A percentile compares a stretch with the other conserved stretches of the same genome.
These are phyloP conservation scores for Ceratocystiopsis sp. DNA, from an alignment of 2,329 filamentous ascomycete species.

Conservation along the genomic window DNA sequence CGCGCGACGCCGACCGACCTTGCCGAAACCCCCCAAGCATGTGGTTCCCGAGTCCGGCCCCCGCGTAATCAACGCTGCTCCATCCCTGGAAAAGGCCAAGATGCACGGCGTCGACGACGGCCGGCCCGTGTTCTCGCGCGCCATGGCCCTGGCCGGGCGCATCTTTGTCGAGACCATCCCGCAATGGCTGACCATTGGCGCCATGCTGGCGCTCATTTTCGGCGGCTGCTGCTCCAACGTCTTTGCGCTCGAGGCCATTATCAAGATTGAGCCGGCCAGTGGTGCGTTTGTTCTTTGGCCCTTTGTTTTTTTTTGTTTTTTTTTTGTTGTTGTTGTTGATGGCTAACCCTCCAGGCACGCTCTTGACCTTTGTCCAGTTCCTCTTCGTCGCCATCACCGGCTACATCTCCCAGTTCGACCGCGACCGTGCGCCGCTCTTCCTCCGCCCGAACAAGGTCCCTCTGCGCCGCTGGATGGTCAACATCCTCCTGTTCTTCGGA, in stretches of 20 bases:
- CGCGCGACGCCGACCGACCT: slow-evolving; percentile 26
- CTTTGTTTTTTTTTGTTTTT: not conserved
- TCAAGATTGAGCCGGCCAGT: slow-evolving; percentile 78
- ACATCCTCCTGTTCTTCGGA: slow-evolving; percentile 77
- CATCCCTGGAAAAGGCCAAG: slow-evolving; percentile 35
- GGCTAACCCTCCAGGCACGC: slow-evolving; percentile 39
- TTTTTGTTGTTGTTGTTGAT: not conserved
- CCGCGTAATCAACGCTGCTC: slow-evolving; percentile 37
- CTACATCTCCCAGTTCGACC: slow-evolving; percentile 58
- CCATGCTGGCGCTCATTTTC: slow-evolving; percentile 76
- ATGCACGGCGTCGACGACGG: slow-evolving; percentile 38
- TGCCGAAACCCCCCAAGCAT: slow-evolving; percentile 26
- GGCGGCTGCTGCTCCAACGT: slow-evolving; percentile 57
- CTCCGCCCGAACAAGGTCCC: slow-evolving; percentile 66
- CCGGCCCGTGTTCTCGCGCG: slow-evolving; percentile 29
- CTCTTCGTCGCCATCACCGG: slow-evolving; percentile 65
- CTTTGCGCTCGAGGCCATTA: slow-evolving; percentile 88
- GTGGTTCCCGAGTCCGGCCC: slow-evolving; percentile 19
- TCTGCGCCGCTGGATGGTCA: slow-evolving; percentile 67
- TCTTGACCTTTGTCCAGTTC: slow-evolving; percentile 82
- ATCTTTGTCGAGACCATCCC: slow-evolving; percentile 42
- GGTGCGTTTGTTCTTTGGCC: slow-evolving; percentile 34
- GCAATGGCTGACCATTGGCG: slow-evolving; percentile 43
- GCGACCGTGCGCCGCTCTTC: slow-evolving; percentile 49
- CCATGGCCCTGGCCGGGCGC: slow-evolving; percentile 32